phyloP scores from a whole-genome alignment of 2,329 filamentous ascomycete species.

The Ambrosiella cleistominuta region DNA sequence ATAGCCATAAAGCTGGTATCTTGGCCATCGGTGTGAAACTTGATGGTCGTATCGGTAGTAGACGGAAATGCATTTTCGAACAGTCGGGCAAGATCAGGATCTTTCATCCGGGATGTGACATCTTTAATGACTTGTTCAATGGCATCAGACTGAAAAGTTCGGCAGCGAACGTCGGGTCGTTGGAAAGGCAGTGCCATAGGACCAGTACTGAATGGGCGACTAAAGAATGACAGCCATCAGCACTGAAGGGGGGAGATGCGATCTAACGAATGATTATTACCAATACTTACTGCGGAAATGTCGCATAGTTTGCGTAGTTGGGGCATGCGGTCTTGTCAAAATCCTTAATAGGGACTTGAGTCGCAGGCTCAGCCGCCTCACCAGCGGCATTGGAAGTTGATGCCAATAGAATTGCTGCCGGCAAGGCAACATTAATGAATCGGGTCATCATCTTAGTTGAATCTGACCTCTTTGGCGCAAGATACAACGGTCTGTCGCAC shows the following conservation, averaged over 20 bases:
- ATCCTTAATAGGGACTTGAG: constrained; percentile 3
- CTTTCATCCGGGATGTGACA: constrained; percentile 59
- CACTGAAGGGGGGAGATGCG: neutral
- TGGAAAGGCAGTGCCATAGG: constrained; percentile 71
- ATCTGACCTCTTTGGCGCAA: neutral
- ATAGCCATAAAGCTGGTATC: constrained; percentile 21
- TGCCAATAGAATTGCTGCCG: constrained; percentile 1
- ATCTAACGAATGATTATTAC: neutral
- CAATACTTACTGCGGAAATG: constrained; percentile 22
- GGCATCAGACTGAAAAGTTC: constrained; percentile 71
- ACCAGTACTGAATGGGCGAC: constrained; percentile 62
- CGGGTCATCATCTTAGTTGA: constrained; percentile 5
- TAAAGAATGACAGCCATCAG: constrained; percentile 21
- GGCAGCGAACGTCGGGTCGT: constrained; percentile 61
- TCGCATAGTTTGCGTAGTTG: constrained; percentile 25
- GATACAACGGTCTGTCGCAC: too few species aligned
- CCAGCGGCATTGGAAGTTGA: neutral
- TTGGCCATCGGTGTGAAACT: constrained; percentile 59
- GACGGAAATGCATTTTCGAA: constrained; percentile 95
- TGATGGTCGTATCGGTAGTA: constrained; percentile 73
- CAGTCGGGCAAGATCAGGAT: constrained; percentile 74
- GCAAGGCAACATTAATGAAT: constrained; percentile 3
- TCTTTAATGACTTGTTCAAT: constrained; percentile 81
- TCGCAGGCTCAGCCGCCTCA: too few species aligned
- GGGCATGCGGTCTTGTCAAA: constrained; percentile 21